Base-by-base conservation (phyloP, 225 moss, liverwort and hornwort genomes). In the Straminergon stramineum region DNA sequence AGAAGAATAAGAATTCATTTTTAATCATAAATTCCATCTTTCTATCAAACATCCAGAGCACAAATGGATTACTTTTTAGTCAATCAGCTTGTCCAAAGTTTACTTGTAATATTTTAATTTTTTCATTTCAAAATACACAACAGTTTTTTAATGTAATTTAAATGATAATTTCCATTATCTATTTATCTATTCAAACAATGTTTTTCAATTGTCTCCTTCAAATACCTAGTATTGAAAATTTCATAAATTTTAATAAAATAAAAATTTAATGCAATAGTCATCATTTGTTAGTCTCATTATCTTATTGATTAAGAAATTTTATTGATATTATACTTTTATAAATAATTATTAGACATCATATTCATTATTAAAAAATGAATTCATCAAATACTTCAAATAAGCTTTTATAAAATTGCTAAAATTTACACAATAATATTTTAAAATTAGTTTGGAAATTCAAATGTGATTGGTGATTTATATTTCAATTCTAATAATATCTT, bases 211-310 rank as follows among this genome's bases (percentile, higher is more conserved):
- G 6, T 12, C 3, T 55, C 3, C 15, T 52, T 55, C 23, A 78
- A 52, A 78, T 55, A 77, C 34, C 15, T 34, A 78, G 35, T 22
- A 48, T 31, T 28, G 18, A 48, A 75, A 26, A 41, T 1, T 15
- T 15, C 0, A 71, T 41, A 26, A 26, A 26, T 41, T 15, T 8
- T 15, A 41, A 41, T 41, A 24, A 41, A 71, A 24, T 24, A 15
- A 1, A 71, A 69, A n/a, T 0, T n/a, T 7, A n/a, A n/a, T 0
- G 13, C 23, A 39, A 69, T 13, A 22, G 2, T 39, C 13, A 22
- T n/a, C 68, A 69, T 22, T n/a, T 23, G n/a, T 12, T 11, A 69
- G 12, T 68, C 21, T 68, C 12, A 69, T 69, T 13, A 22, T n/a
- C 21, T 13, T 69, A 13, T 13, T n/a, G 21, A 22, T 35, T 5